Percentiles rank a stretch among this genome's conserved stretches.
Evolutionary conservation across 1,284 basidiomycete genomes (phyloP).

Genomic region (Tylopilus sp.): DNA sequence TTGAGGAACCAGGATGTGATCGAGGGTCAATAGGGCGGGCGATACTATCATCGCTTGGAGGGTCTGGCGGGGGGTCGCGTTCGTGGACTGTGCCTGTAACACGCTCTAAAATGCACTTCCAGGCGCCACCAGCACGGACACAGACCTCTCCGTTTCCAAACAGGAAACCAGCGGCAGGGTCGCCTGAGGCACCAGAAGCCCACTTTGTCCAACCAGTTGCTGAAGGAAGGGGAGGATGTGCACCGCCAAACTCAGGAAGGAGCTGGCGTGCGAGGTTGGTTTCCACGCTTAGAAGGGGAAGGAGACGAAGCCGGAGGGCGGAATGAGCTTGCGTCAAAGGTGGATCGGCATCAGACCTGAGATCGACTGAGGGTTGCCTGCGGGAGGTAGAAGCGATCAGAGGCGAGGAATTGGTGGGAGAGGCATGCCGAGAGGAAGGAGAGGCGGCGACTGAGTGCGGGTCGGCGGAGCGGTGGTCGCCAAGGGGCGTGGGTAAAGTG

Average conservation of each 20-base stretch:
- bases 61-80: not conserved
- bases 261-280: conserved; percentile 58
- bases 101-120: conserved; percentile 56
- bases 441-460: conserved; percentile 1
- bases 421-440: not conserved
- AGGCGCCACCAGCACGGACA: conserved; percentile 67
- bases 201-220: conserved; percentile 36
- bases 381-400: not conserved
- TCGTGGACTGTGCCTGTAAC: conserved; percentile 25
- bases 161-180: conserved; percentile 8
- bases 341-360: conserved; percentile 14
- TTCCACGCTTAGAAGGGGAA: conserved; percentile 71
- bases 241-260: conserved; percentile 45
- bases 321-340: conserved; percentile 34
- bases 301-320: conserved; percentile 58
- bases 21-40: conserved; percentile 10
- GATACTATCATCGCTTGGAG: not conserved
- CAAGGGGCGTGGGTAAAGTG: conserved; percentile 10
- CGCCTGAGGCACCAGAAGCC: conserved; percentile 27
- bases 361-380: conserved; percentile 4
- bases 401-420: not conserved
- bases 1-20: not conserved
- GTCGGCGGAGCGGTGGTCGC: conserved; percentile 1
- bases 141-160: conserved; percentile 51
- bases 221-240: conserved; percentile 14